These are phyloP conservation scores for Claviceps quebecensis DNA, from an alignment of 2,329 filamentous ascomycete species.

Conservation along the genomic window DNA sequence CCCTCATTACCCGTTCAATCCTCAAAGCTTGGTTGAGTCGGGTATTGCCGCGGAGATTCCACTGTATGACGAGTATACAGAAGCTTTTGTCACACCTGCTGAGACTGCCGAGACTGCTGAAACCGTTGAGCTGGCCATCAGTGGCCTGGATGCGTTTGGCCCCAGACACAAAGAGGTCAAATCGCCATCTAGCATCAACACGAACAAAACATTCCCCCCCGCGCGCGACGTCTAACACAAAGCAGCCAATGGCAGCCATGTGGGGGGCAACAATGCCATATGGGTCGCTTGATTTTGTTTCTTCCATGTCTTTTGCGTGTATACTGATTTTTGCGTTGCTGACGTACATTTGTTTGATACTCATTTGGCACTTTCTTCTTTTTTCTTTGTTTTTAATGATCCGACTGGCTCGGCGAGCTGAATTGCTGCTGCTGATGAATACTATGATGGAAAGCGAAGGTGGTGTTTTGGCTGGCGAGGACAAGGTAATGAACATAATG, in stretches of 20 bases:
- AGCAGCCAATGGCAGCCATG: constrained; percentile 10
- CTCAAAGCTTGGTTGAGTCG: constrained; percentile 18
- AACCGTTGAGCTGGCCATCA: constrained; percentile 31
- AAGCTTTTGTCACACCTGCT: constrained; percentile 37
- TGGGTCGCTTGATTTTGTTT: constrained; percentile 2
- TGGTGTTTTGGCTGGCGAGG: background rate
- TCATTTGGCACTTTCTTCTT: background rate
- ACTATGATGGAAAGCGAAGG: background rate
- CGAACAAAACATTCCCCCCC: constrained; percentile 53
- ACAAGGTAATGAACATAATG: background rate
- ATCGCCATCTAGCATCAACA: constrained; percentile 42
- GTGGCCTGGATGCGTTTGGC: constrained; percentile 26
- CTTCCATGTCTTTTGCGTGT: background rate
- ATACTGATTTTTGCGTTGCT: no score
- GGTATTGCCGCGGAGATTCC: constrained; percentile 21
- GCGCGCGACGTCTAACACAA: constrained; percentile 39
- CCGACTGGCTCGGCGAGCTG: background rate
- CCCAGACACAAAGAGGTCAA: constrained; percentile 24
- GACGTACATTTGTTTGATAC: background rate
- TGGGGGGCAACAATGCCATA: constrained; percentile 13
- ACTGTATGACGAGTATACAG: constrained; percentile 30
- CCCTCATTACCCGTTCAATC: background rate
- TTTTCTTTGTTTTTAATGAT: background rate
- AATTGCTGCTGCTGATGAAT: background rate
- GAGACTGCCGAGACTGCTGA: constrained; percentile 39